Evolutionary conservation across 768 basidiomycete species (phyloP), one percentile per base, ranked within the genome.

Genomic region (Hysterangium stoloniferum): DNA sequence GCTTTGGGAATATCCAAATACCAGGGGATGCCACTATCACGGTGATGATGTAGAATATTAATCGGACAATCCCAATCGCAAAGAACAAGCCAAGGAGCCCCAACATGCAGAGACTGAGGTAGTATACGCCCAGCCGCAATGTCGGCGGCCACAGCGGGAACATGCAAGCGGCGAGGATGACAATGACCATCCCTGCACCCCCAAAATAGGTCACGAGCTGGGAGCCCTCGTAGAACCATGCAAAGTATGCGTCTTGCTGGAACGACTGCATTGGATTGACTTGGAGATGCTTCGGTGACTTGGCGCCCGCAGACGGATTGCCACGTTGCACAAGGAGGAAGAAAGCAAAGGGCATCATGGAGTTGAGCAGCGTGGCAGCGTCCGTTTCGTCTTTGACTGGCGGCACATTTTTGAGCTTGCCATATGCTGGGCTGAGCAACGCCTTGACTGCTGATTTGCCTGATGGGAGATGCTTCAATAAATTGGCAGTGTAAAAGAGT

Each of bases 1-100:
- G 71, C 63, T 95, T 85, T 0, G 96, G 96, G 74, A 97, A 99
- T 70, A 98, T 86, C 96, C 96, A 99, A 42, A 99, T 96, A 36
- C 94, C 96, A 12, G 91, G 91, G 54, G 82, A 80, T 28, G 80
- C 82, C 50, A 80, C 80, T 60, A 98, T 67, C 57, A 94, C 64
- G n/a, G 95, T 94, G 61, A 93, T 79, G 66, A 94, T 76, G 68
- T 92, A 98, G 71, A 97, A 85, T 59, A 99, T 86, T 48, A 97
- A 72, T 45, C 96, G 80, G 46, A 98, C 74, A 57, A 98, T 80
- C 13, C 93, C 90, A 53, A 97, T 77, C 9, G 66, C 92, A 62
- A 98, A 91, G 72, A 99, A 94, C 52, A 90, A 70, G 29, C 80
- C 94, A 52, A 98, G 78, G 56, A 98, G 73, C 27, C 86, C 88